Evolutionary conservation across 371 early-diverging fungal species (phyloP).

Genomic region (Smittium culicis): DNA sequence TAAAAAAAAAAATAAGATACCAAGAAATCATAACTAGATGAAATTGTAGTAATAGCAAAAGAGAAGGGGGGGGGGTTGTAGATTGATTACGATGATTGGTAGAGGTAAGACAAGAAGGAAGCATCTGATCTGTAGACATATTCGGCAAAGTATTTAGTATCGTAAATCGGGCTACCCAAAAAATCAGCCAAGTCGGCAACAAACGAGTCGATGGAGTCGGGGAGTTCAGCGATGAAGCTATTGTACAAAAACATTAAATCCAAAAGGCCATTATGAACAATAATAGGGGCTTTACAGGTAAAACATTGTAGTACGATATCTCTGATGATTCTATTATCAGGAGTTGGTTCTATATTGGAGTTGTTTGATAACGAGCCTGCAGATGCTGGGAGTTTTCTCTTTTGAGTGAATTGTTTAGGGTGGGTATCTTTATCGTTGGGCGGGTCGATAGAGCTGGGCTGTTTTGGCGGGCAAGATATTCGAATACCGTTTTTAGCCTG

Average conservation of each 20-base stretch:
- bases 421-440: neutral
- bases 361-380: conserved; percentile 13
- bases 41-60: too few relatives aligned
- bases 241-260: conserved; percentile 82
- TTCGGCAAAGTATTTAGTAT: conserved; percentile 77
- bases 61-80: too few relatives aligned
- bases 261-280: conserved; percentile 81
- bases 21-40: too few relatives aligned
- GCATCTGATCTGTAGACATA: conserved; percentile 42
- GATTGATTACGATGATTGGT: conserved; percentile 33
- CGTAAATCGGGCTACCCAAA: conserved; percentile 73
- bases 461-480: conserved; percentile 26
- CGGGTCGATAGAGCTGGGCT: neutral
- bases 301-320: conserved; percentile 20
- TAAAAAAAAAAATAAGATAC: too few relatives aligned
- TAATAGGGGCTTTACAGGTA: conserved; percentile 26
- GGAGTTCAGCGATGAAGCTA: conserved; percentile 60
- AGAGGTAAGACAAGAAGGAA: conserved; percentile 66
- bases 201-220: conserved; percentile 48
- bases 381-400: too few relatives aligned
- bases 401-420: neutral
- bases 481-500: conserved; percentile 61
- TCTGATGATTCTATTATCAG: conserved; percentile 19
- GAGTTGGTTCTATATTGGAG: conserved; percentile 13
- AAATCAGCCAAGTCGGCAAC: conserved; percentile 51